These are phyloP conservation scores for Xylariaceae sp. DNA, from an alignment of 2,329 filamentous ascomycete genomes.

Conservation along the genomic window DNA sequence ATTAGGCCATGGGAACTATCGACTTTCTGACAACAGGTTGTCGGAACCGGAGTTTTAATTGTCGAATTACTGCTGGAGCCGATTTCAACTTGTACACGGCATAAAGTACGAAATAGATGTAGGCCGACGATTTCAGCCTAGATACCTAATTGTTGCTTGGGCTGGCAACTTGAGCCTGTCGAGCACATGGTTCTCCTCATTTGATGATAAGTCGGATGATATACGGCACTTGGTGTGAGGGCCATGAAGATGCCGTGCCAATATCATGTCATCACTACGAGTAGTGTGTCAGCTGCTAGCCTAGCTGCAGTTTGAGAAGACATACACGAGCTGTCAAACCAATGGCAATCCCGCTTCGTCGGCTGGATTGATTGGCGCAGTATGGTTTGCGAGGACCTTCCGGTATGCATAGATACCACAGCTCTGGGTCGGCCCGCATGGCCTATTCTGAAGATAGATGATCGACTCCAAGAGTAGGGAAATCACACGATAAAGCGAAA, in stretches of 20 bases:
- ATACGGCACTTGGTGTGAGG: not conserved
- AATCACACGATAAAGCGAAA: too few relatives aligned
- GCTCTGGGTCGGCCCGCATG: conserved; percentile 18
- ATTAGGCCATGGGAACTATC: not conserved
- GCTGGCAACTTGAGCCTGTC: not conserved
- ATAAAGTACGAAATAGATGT: not conserved
- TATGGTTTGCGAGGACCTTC: conserved; percentile 8
- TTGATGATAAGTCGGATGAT: not conserved
- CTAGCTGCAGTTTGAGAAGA: conserved; percentile 10
- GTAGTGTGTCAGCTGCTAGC: conserved; percentile 9
- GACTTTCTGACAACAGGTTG: not conserved
- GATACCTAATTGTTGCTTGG: not conserved
- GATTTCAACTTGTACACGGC: not conserved
- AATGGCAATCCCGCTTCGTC: not conserved
- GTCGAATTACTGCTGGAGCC: not conserved
- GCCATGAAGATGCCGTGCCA: not conserved
- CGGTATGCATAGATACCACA: conserved; percentile 14
- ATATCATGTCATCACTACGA: conserved; percentile 1
- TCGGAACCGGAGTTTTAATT: not conserved
- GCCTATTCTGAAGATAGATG: conserved; percentile 3
- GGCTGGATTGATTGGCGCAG: not conserved
- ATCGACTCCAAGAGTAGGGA: too few relatives aligned
- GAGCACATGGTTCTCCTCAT: not conserved
- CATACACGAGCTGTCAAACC: conserved; percentile 7
- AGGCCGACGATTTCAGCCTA: not conserved